Conservation (phyloP, 2,329 filamentous ascomycete genomes). For the Stachybotrys chartarum region DNA sequence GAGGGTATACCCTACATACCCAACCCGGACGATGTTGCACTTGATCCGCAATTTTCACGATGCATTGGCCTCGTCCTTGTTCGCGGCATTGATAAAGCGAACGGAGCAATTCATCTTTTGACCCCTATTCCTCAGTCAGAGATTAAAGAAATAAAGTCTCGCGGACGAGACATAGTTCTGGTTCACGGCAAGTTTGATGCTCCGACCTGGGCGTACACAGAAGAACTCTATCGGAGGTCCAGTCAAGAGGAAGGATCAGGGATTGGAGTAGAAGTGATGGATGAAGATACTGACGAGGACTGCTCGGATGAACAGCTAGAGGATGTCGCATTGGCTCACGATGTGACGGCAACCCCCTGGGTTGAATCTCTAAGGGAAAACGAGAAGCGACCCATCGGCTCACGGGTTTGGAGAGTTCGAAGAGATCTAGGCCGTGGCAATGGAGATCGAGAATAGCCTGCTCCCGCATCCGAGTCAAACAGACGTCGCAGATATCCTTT, state of each 20-base stretch:
- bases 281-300: conserved; percentile 27
- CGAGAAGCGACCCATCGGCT: conserved; percentile 49
- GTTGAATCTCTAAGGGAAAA: conserved; percentile 49
- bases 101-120: conserved; percentile 53
- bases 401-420: conserved; percentile 56
- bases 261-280: conserved; percentile 20
- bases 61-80: conserved; percentile 61
- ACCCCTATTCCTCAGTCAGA: conserved; percentile 45
- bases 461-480: background rate
- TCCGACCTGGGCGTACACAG: conserved; percentile 63
- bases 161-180: conserved; percentile 48
- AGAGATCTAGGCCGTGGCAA: conserved; percentile 48
- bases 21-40: conserved; percentile 41
- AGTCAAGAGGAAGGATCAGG: conserved; percentile 19
- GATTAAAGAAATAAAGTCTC: conserved; percentile 31
- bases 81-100: conserved; percentile 56
- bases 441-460: conserved; percentile 9
- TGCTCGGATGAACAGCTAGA: conserved; percentile 20
- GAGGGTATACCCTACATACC: conserved; percentile 58
- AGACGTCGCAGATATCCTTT: too few species aligned
- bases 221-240: conserved; percentile 44
- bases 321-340: conserved; percentile 9
- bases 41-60: conserved; percentile 53
- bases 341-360: conserved; percentile 42
- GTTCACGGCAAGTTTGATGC: conserved; percentile 62